Conservation (phyloP, 345 rosid genomes). For the Leavenworthia alabamica region DNA sequence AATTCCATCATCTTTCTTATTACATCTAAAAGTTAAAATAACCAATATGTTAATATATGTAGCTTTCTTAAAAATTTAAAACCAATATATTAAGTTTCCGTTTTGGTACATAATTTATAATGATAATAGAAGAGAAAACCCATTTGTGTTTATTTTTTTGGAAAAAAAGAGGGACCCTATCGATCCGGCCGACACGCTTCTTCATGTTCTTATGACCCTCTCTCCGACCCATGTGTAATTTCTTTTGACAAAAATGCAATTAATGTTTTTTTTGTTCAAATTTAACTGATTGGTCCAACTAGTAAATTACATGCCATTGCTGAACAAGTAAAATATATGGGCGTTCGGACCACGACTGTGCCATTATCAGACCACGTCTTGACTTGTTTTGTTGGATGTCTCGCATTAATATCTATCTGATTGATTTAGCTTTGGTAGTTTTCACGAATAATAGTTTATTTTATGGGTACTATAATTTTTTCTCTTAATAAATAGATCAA, state of each 20-base stretch:
- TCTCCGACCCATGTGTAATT: slow-evolving; percentile 2
- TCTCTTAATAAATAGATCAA: background rate
- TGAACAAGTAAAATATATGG: slow-evolving; percentile 23
- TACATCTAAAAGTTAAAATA: background rate
- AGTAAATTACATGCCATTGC: slow-evolving; percentile 20
- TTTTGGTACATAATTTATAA: background rate
- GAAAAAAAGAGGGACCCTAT: slow-evolving; percentile 21
- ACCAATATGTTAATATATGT: background rate
- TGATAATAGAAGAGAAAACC: background rate
- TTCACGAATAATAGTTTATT: background rate
- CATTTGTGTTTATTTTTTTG: background rate
- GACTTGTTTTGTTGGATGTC: slow-evolving; percentile 21
- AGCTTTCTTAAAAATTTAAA: background rate
- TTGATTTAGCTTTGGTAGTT: slow-evolving; percentile 14
- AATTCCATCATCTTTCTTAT: background rate
- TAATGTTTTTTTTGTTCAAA: background rate
- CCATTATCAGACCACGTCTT: slow-evolving; percentile 25
- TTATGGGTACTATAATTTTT: background rate
- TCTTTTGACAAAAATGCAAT: background rate
- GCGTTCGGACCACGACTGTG: slow-evolving; percentile 29
- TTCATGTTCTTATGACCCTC: slow-evolving; percentile 29
- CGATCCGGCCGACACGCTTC: slow-evolving; percentile 51
- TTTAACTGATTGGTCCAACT: slow-evolving; percentile 11
- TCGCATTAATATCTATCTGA: slow-evolving; percentile 18
- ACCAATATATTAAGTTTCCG: background rate